phyloP scores from a whole-genome alignment of 2,329 filamentous ascomycete species.

The Arthroderma sp. region DNA sequence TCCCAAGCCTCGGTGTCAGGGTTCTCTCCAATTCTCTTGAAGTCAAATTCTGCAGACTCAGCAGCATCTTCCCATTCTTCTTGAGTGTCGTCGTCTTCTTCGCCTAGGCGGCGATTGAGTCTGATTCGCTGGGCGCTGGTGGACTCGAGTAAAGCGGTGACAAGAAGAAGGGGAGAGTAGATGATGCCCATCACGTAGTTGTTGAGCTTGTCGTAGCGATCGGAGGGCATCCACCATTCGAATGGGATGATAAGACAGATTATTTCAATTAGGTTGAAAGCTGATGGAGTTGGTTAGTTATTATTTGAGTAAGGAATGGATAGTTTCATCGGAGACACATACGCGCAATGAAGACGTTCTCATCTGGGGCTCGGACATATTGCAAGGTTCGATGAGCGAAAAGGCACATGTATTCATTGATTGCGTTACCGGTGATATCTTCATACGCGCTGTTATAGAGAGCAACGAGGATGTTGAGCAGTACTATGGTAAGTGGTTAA shows the following conservation, averaged over 20 bases:
- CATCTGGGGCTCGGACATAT: constrained; percentile 90
- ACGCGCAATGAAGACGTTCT: constrained; percentile 92
- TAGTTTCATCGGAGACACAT: constrained; percentile 15
- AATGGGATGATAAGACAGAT: constrained; percentile 65
- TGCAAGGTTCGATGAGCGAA: constrained; percentile 93
- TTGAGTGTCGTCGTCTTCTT: constrained; percentile 75
- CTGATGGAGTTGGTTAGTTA: constrained; percentile 17
- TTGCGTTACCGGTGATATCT: constrained; percentile 82
- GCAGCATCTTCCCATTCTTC: constrained; percentile 88
- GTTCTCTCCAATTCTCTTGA: constrained; percentile 37
- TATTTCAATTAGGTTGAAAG: constrained; percentile 88
- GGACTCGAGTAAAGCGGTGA: constrained; percentile 63
- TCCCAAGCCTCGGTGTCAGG: constrained; percentile 73
- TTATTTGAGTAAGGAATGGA: neutral
- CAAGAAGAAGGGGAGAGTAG: constrained; percentile 70
- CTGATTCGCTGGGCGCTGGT: constrained; percentile 54
- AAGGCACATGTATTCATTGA: constrained; percentile 88
- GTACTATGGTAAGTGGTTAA: constrained; percentile 36
- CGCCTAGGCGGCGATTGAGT: constrained; percentile 63
- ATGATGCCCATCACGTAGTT: constrained; percentile 75
- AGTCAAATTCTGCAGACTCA: constrained; percentile 24
- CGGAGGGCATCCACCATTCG: constrained; percentile 87
- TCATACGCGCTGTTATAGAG: constrained; percentile 95
- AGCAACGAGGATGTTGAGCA: constrained; percentile 92
- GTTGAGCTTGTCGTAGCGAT: constrained; percentile 67